Evolutionary conservation across 345 rosid species (phyloP).

Genomic region (Durio zibethinus): DNA sequence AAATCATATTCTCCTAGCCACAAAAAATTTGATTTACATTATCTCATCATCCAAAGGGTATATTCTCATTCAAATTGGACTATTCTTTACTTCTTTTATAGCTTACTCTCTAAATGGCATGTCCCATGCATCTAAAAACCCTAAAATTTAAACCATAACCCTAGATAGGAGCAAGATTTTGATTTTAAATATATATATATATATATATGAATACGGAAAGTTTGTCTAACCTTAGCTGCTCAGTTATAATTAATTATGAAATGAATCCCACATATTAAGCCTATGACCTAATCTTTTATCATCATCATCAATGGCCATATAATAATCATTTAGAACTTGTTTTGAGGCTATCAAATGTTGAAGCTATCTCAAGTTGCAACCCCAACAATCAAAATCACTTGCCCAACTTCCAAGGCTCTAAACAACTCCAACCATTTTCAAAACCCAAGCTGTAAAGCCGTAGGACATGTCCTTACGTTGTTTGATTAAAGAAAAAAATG

Average conservation of each 20-base stretch:
- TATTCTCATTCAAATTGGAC: not conserved
- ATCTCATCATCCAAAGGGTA: not conserved
- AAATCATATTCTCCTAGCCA: not conserved
- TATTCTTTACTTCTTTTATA: slow-evolving; percentile 1
- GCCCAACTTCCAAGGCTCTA: slow-evolving; percentile 6
- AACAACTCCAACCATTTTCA: not conserved
- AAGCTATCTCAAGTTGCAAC: too few relatives aligned
- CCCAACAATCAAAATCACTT: not conserved
- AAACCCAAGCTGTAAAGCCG: slow-evolving; percentile 11
- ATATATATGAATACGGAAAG: too few relatives aligned
- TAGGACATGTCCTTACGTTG: not conserved
- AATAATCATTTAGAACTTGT: too few relatives aligned
- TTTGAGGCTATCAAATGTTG: too few relatives aligned
- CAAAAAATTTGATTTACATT: not conserved
- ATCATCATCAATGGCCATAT: too few relatives aligned
- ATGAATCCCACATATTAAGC: too few relatives aligned
- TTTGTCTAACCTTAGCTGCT: too few relatives aligned
- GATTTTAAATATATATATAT: too few relatives aligned
- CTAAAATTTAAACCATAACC: not conserved
- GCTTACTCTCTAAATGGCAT: not conserved
- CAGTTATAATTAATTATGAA: too few relatives aligned
- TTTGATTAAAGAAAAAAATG: not conserved
- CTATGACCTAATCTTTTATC: too few relatives aligned
- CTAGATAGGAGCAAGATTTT: not conserved
- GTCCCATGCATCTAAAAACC: too few relatives aligned